Evolutionary conservation across 768 basidiomycete genomes (phyloP), one percentile per base, ranked within the genome.

Genomic region (Pleurotus cornucopiae): DNA sequence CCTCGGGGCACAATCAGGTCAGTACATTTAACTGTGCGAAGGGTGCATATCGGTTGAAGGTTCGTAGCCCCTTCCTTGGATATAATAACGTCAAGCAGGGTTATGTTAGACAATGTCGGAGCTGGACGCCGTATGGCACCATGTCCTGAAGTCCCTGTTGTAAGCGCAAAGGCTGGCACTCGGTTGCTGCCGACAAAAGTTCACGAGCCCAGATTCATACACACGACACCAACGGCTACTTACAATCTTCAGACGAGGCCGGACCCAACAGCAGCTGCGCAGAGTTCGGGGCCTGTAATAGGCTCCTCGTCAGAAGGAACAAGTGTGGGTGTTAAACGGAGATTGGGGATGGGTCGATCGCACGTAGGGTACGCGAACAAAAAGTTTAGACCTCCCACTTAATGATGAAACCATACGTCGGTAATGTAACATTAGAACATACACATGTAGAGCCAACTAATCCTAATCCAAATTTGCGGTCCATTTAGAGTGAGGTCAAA

Each of bases 351-450:
- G 84, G 83, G 83, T 14, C 72, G 80, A 61, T 66, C 67, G 3
- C 67, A 66, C 5, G 67, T 60, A 21, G 80, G 81, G 3, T 87
- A 87, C 63, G 62, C 80, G 20, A 88, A 86, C 67, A 88, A 87
- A 69, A 87, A 84, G 69, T 87, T 86, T 75, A 87, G 85, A 68
- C 65, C 72, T n/a, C 84, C 80, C 40, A 67, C 67, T 45, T 73
- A 56, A 23, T 48, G 11, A 18, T 25, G 51, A 16, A 44, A 44
- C 18, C 16, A 30, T 6, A 20, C n/a, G 39, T 23, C 23, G 43
- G 13, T 12, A 21, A 37, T 45, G 26, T 46, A 48, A 25, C 54
- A 39, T 45, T 16, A 16, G 30, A 34, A 11, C 11, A 34, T 34
- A 34, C 9, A 34, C 30, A 34, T 34, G 30, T 11, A 34, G 30